Base-by-base conservation (phyloP, 352 stramenopile genomes). In the Pythium aquatile region DNA sequence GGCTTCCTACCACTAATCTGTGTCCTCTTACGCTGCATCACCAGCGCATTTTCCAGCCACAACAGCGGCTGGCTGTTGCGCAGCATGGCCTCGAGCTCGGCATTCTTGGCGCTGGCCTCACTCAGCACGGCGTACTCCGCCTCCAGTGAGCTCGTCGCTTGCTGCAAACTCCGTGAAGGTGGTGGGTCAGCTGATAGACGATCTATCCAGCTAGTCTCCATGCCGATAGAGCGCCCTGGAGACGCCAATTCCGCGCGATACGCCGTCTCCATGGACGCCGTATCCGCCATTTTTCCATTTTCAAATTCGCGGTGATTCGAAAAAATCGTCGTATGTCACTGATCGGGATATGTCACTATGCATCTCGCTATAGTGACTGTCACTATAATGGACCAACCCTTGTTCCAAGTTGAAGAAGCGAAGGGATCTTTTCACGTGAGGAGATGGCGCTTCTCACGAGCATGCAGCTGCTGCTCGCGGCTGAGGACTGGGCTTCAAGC, bases 121-220 rank as follows among this genome's bases (percentile, higher is more conserved):
- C 75, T 70, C 55, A 91, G 61, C 54, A 90, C 70, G 14, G 80
- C 80, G 53, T 87, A 88, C 52, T 78, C 57, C 1, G 72, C 75
- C 24, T 91, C 79, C 3, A 89, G 71, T 1, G 48, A 55, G 26
- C 57, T 55, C 10, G 1, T 16, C 0, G 44, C 55, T 17, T 72
- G 47, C 24, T 53, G 11, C 0, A 68, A 56, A 29, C 66, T 61
- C 4, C 33, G 39, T 1, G 42, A 66, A 20, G 24, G 7, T 26
- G 39, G 26, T 42, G 33, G 16, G 30, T 30, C 49, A 28, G 42
- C 14, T 9, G 13, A 32, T 33, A 39, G 2, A 24, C 28, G 24
- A 17, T 44, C 61, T 0, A 11, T 44, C 6, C 7, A n/a, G 44
- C 16, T 7, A 5, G 30, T 46, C 8, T 10, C 9, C 40, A 10